Base-by-base conservation (phyloP, 2,329 filamentous ascomycete species). In the Elsinoe necatrix region DNA sequence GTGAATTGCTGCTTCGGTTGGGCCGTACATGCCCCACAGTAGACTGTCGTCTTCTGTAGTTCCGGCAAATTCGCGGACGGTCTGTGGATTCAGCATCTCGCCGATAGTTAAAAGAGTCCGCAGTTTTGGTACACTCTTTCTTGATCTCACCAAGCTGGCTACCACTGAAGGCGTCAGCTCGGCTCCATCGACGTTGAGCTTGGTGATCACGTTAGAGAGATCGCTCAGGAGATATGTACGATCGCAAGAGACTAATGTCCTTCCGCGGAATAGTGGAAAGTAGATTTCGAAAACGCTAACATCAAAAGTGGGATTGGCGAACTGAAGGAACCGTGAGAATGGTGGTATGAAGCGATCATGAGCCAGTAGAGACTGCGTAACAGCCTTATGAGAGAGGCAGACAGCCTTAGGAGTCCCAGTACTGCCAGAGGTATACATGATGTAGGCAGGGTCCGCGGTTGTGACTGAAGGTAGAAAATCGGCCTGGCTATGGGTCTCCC, bases 241-340 rank as follows among this genome's bases (percentile, higher is more conserved):
- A 57, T 83, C 79, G 62, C 85, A 89, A 56, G 82, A 80, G 48
- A 92, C 81, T 1, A 96, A 73, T 0, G 89, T 95, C 20, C 75
- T 75, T 1, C 86, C 86, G 57, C 89, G 78, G 60, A 84, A 85
- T 14, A 91, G 74, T 0, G 91, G 87, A 62, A 95, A 95, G 76
- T 95, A 95, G 5, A 95, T 91, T 67, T 96, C 91, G 67, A 96
- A 96, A 4, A 95, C 85, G 0, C 89, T 95, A 6, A 96, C 91
- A 69, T 96, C 91, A 67, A 96, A 96, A 0, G 90, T 95, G 0
- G 91, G 89, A 2, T 89, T 86, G 3, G 91, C 91, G 68, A 95
- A 95, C 68, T 96, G 91, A 0, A 96, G 78, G 68, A 96, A 95
- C 45, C 89, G 81, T 14, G 76, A 75, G 66, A 95, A 95, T 0